phyloP scores from a whole-genome alignment of 495 filamentous ascomycete species.

The Neurospora sp. region DNA sequence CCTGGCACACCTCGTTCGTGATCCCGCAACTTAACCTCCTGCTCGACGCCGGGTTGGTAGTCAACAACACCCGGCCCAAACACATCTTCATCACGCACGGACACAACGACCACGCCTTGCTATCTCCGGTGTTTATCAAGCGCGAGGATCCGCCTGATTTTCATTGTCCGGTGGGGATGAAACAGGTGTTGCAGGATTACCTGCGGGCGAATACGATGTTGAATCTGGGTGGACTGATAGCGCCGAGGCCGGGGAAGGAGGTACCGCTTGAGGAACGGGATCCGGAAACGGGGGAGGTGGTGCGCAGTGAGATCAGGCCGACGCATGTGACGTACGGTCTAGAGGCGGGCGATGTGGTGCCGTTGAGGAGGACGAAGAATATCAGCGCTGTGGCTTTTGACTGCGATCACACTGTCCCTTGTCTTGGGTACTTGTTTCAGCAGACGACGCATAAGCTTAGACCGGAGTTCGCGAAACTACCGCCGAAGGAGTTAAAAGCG shows the following conservation, averaged over 20 bases:
- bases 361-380: slow-evolving; percentile 13
- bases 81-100: slow-evolving; percentile 34
- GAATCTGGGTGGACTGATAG: slow-evolving; percentile 17
- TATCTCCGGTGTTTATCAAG: slow-evolving; percentile 22
- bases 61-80: slow-evolving; percentile 27
- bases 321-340: slow-evolving; percentile 22
- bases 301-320: neutral
- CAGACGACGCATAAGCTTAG: slow-evolving; percentile 16
- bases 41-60: slow-evolving; percentile 26
- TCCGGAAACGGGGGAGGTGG: neutral
- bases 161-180: slow-evolving; percentile 25
- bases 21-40: slow-evolving; percentile 29
- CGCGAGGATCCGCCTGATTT: slow-evolving; percentile 24
- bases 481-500: slow-evolving; percentile 12
- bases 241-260: neutral
- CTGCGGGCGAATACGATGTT: slow-evolving; percentile 18
- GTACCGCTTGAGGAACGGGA: neutral
- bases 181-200: slow-evolving; percentile 14
- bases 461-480: slow-evolving; percentile 10
- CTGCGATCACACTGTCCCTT: slow-evolving; percentile 29
- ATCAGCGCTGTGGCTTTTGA: slow-evolving; percentile 21
- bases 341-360: slow-evolving; percentile 7
- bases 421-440: slow-evolving; percentile 27
- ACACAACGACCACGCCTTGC: slow-evolving; percentile 28
- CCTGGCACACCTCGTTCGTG: slow-evolving; percentile 34